phyloP scores from a whole-genome alignment of 441 rosid species.

The Euphorbia corollata region DNA sequence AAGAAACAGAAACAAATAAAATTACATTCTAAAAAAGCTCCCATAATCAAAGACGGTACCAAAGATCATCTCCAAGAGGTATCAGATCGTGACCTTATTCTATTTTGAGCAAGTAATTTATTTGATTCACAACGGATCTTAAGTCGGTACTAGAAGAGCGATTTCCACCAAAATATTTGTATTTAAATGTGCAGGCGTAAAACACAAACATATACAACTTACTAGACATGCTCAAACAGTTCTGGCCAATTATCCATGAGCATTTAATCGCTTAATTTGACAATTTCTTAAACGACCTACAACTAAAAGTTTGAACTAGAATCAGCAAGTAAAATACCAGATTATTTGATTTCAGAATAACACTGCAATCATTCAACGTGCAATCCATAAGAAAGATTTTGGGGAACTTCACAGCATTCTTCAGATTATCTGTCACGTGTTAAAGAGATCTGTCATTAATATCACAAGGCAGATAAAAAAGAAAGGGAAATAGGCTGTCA shows the following conservation, averaged over 20 bases:
- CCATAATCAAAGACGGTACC: too few species aligned
- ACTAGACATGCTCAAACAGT: neutral
- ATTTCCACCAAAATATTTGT: neutral
- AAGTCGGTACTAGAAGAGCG: neutral
- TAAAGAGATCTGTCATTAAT: neutral
- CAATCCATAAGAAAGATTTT: slow-evolving; percentile 81
- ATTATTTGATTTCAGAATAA: slow-evolving; percentile 48
- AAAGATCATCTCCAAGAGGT: neutral
- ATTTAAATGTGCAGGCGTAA: neutral
- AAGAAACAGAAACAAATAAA: too few species aligned
- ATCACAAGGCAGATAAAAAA: neutral
- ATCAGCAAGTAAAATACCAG: slow-evolving; percentile 42
- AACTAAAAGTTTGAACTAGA: slow-evolving; percentile 5
- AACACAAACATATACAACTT: slow-evolving; percentile 4
- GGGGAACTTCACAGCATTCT: slow-evolving; percentile 42
- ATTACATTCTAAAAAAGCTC: too few species aligned
- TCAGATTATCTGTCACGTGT: slow-evolving; percentile 44
- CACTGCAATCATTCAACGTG: slow-evolving; percentile 84
- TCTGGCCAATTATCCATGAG: neutral
- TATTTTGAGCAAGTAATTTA: neutral
- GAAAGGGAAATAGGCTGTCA: neutral
- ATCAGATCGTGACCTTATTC: neutral
- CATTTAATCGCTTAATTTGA: neutral
- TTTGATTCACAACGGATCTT: neutral
- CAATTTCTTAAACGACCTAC: slow-evolving; percentile 1